Evolutionary conservation across 495 filamentous ascomycete genomes (phyloP), one percentile per base, ranked within the genome.

Genomic region (Penicillium dipodomyicola): DNA sequence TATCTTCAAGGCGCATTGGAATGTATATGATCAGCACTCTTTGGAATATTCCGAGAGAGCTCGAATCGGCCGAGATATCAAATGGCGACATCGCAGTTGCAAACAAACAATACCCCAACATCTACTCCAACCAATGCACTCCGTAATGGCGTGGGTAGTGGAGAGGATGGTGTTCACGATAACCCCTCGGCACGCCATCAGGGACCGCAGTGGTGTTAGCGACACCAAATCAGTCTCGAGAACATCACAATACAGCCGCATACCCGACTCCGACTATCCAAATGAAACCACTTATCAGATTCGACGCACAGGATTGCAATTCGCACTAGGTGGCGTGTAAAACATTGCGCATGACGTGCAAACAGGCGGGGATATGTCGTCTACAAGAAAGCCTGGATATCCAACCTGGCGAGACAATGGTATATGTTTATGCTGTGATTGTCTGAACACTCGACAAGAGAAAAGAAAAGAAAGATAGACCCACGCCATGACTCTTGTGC

Each of bases 131-230:
- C 42, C 43, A 45, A n/a, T 17, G 8, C 7, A n/a, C 57, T 56
- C 61, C 53, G 49, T 46, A 57, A 65, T 65, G 51, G 63, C 65
- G 65, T 59, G 45, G 55, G 5, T 30, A 62, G 65, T 61, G 65
- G 65, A 52, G 63, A 43, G 33, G 32, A 68, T 68, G 65, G 48
- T 68, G 35, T 39, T 39, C 35, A 8, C 35, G 63, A 51, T 41
- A 67, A 55, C n/a, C 55, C 27, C 55, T 15, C 54, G 43, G 61
- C 47, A 63, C 67, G 60, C 49, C 55, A 68, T 68, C 63, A 27
- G 10, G 8, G 12, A 40, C 30, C 25, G 17, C 45, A 43, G 65
- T 68, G 65, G 50, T 59, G 63, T 59, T 56, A 67, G 52, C 44
- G 20, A 53, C 48, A 40, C 25, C 65, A 52, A 67, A 63, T 65